Base-by-base conservation (phyloP, 352 stramenopile species). In the Globisporangium cystogenes region DNA sequence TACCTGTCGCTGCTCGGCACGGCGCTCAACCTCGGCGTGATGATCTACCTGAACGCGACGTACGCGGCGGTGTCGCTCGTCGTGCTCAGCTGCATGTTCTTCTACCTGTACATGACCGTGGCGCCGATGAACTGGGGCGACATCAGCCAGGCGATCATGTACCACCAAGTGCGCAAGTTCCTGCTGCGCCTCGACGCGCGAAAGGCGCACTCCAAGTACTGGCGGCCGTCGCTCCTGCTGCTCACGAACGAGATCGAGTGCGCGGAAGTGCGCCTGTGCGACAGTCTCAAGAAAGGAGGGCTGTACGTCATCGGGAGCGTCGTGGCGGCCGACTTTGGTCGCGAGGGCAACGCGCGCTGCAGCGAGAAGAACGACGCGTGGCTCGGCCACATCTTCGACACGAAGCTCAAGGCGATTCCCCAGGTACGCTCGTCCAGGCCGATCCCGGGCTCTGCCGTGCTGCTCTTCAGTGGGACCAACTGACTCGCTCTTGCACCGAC, bases 91-190 rank as follows among this genome's bases (percentile, higher is more conserved):
- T 63, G 55, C 8, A 57, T 93, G 21, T 88, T 87, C 53, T 70
- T 87, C 35, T 90, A 90, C 45, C 53, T 91, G 35, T 82, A 79
- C 57, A 60, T 87, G 43, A 82, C 68, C 6, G 68, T 70, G 0
- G 53, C 65, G 1, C 75, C 77, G 18, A 72, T 64, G 23, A 70
- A 72, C 29, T 93, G 82, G 82, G 82, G 82, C 1, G 82, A 90
- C 48, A 85, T 93, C 37, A 82, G 74, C n/a, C 82, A 93, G 48
- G 77, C 82, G n/a, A 61, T 93, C 27, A 87, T 93, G n/a, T 93
- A 87, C 55, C 82, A 93, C 48, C 77, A 90, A 64, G 82, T 87
- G 23, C 74, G 82, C 44, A 93, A 93, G 59, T 87, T 82, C 41
- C 51, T 93, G n/a, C 56, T 93, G 20, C 76, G 76, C 0, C 60